Conservation (phyloP, 495 filamentous ascomycete species). For the Lepidopterella palustris region DNA sequence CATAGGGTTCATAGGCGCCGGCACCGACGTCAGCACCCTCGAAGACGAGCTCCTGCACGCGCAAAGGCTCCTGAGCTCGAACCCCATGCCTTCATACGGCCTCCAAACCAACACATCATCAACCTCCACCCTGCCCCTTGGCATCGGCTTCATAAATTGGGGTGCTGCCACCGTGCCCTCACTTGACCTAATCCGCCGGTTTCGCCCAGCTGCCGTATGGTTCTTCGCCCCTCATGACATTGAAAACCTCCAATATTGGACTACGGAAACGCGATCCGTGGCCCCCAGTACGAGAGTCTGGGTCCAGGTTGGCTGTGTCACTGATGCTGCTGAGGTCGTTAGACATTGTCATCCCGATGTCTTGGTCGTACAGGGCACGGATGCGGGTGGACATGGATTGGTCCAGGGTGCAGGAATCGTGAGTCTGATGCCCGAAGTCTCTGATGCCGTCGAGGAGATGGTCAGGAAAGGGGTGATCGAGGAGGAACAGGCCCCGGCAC, state of each 20-base stretch:
- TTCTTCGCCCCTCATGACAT: slow-evolving; percentile 55
- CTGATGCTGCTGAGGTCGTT: slow-evolving; percentile 46
- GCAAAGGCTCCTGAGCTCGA: slow-evolving; percentile 15
- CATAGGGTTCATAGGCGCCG: slow-evolving; percentile 40
- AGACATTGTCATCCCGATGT: slow-evolving; percentile 48
- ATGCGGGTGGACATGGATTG: slow-evolving; percentile 71
- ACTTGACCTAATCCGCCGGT: slow-evolving; percentile 39
- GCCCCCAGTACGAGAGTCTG: slow-evolving; percentile 51
- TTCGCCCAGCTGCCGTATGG: slow-evolving; percentile 62
- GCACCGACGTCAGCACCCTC: slow-evolving; percentile 34
- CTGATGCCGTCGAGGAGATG: slow-evolving; percentile 45
- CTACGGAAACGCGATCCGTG: slow-evolving; percentile 42
- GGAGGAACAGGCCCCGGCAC: slow-evolving; percentile 24
- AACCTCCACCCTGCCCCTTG: slow-evolving; percentile 46
- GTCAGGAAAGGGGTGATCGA: neutral
- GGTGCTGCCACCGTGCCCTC: slow-evolving; percentile 44
- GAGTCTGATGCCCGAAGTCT: slow-evolving; percentile 51
- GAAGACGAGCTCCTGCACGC: slow-evolving; percentile 25
- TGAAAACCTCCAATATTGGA: slow-evolving; percentile 51
- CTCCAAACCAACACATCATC: slow-evolving; percentile 8
- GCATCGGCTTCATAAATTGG: slow-evolving; percentile 59
- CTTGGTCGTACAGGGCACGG: slow-evolving; percentile 64
- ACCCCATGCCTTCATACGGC: slow-evolving; percentile 20
- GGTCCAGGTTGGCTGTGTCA: slow-evolving; percentile 60
- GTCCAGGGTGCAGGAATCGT: slow-evolving; percentile 53